Evolutionary conservation across 2,329 filamentous ascomycete genomes (phyloP).

Genomic region (Diplodia scrobiculata): DNA sequence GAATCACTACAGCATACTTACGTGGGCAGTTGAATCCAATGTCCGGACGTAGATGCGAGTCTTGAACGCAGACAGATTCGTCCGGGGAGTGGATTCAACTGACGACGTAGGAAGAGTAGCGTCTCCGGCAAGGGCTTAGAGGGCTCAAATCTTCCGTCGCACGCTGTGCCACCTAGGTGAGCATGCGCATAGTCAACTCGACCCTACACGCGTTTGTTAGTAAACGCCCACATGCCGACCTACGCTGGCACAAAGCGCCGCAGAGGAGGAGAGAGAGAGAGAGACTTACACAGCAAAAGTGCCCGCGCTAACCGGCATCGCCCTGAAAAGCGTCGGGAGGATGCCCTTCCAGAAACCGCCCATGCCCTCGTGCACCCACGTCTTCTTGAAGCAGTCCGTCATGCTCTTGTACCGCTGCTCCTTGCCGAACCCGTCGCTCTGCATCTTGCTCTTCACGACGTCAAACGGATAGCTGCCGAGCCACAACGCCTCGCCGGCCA

Average conservation of each 20-base stretch:
- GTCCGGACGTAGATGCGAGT: no score
- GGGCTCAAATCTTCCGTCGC: no score
- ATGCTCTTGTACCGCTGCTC: slow-evolving; percentile 75
- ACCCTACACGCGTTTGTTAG: slow-evolving; percentile 32
- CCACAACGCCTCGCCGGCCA: slow-evolving; percentile 94
- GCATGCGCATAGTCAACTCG: slow-evolving; percentile 44
- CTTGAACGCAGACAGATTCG: no score
- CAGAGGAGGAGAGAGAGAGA: background rate
- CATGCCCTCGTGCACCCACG: slow-evolving; percentile 72
- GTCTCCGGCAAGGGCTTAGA: no score
- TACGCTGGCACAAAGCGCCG: background rate
- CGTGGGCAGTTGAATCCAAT: no score
- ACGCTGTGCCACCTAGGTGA: slow-evolving; percentile 37
- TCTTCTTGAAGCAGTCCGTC: slow-evolving; percentile 86
- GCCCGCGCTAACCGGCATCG: slow-evolving; percentile 96
- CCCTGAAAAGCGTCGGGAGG: slow-evolving; percentile 83
- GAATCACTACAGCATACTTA: no score
- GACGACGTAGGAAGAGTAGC: no score
- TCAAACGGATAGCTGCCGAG: slow-evolving; percentile 92
- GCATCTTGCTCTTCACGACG: slow-evolving; percentile 99
- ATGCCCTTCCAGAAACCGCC: slow-evolving; percentile 94
- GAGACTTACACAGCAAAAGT: slow-evolving; percentile 76
- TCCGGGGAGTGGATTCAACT: no score
- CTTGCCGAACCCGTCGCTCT: slow-evolving; percentile 85
- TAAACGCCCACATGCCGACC: background rate